phyloP scores from a whole-genome alignment of 805 yeast species.

The Candida ipomoeae region DNA sequence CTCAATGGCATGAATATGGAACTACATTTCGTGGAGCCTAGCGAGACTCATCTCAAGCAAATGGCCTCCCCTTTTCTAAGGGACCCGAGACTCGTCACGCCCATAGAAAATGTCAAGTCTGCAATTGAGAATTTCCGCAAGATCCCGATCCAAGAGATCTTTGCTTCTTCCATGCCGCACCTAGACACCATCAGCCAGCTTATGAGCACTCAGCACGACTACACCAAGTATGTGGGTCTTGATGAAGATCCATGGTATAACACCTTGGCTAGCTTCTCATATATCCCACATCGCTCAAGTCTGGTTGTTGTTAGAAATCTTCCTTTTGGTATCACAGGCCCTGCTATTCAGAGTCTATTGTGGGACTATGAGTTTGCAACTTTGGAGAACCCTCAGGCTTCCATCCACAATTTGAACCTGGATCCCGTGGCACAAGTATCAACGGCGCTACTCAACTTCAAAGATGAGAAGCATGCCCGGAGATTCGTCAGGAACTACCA shows the following conservation, averaged over 20 bases:
- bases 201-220: constrained; percentile 2
- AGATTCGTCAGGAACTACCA: constrained; percentile 52
- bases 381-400: constrained; percentile 15
- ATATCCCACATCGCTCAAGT: constrained; percentile 18
- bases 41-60: constrained; percentile 20
- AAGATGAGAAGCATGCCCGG: constrained; percentile 40
- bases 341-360: constrained; percentile 34
- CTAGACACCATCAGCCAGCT: constrained; percentile 4
- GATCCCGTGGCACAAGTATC: constrained; percentile 28
- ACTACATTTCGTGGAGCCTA: constrained; percentile 41
- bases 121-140: constrained; percentile 6
- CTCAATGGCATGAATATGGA: constrained; percentile 49
- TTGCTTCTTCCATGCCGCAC: constrained; percentile 5
- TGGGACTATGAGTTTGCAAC: constrained; percentile 49
- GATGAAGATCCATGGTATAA: constrained; percentile 15
- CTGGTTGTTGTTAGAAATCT: constrained; percentile 43
- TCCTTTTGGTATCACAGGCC: constrained; percentile 41
- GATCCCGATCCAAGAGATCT: constrained; percentile 5
- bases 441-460: constrained; percentile 40
- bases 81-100: neutral
- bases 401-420: constrained; percentile 21
- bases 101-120: constrained; percentile 5
- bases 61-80: constrained; percentile 30
- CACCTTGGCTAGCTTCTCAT: constrained; percentile 17
- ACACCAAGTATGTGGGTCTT: constrained; percentile 5